Evolutionary conservation across 1,284 basidiomycete genomes (phyloP), one percentile per base, ranked within the genome.

Genomic region (Cryptococcus jaspeensis): DNA sequence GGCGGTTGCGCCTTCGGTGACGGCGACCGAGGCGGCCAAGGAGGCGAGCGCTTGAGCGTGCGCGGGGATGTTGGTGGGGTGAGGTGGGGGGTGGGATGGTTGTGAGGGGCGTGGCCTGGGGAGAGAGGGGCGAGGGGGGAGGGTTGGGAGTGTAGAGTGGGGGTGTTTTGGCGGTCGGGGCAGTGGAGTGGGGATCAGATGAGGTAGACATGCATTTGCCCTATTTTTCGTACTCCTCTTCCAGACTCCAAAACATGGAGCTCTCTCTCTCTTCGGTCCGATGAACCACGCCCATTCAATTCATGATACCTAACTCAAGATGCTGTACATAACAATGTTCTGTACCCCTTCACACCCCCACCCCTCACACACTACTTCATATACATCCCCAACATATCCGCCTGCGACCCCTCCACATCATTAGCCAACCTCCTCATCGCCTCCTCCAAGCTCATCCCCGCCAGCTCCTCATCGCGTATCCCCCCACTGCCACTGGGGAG

Each of bases 21-120:
- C 66, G n/a, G 69, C 69, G 7, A 73, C 62, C 3, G 66, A 73
- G 51, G 71, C 69, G 16, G 71, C 66, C 57, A 66, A 66, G 60
- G 62, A 66, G 58, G 65, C 52, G 16, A 36, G 28, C 28, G 28
- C 28, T 4, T 32, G 9, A 44, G 11, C 23, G 20, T 15, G 44
- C 40, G 2, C 45, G 40, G 18, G 32, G 25, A 20, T 23, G 8
- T 54, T 53, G 50, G 50, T 4, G 18, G 23, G 13, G 16, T 46
- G 6, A 5, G 20, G 41, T 43, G 9, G 13, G 43, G 28, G 4
- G 28, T 5, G 28, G 9, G 28, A 32, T 32, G 28, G 28, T 4
- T 32, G 28, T 32, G 28, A 32, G 28, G 28, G 9, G 28, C 28
- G n/a, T n/a, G n/a, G n/a, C n/a, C n/a, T n/a, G n/a, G n/a, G n/a